Evolutionary conservation across 495 filamentous ascomycete genomes (phyloP).

Genomic region (Penicillium flavigenum): DNA sequence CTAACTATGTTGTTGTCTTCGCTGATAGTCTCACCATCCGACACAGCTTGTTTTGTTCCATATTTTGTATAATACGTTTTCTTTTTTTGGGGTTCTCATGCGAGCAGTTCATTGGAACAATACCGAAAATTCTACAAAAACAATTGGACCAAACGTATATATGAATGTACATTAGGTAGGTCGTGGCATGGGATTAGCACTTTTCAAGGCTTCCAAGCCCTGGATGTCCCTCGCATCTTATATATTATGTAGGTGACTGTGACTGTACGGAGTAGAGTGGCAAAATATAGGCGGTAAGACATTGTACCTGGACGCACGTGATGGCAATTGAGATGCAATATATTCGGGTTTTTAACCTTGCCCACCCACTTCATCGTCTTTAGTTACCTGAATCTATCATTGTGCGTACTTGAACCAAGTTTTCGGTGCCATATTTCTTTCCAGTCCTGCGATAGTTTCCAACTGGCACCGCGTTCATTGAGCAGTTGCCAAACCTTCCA

Average conservation of each 20-base stretch:
- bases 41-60: background rate
- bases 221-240: too few relatives aligned
- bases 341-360: background rate
- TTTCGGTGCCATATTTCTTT: background rate
- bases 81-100: background rate
- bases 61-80: background rate
- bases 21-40: background rate
- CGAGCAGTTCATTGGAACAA: background rate
- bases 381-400: background rate
- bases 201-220: background rate
- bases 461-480: background rate
- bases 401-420: background rate
- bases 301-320: background rate
- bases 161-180: background rate
- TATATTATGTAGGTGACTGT: background rate
- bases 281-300: slow-evolving; percentile 1
- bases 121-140: background rate
- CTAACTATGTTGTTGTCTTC: too few relatives aligned
- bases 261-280: background rate
- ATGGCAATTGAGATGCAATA: background rate
- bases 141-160: background rate
- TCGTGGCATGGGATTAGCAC: too few relatives aligned
- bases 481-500: background rate
- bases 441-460: background rate
- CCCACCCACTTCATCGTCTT: background rate